Conservation (phyloP, 2,329 filamentous ascomycete genomes). For the Thielaviopsis populi region DNA sequence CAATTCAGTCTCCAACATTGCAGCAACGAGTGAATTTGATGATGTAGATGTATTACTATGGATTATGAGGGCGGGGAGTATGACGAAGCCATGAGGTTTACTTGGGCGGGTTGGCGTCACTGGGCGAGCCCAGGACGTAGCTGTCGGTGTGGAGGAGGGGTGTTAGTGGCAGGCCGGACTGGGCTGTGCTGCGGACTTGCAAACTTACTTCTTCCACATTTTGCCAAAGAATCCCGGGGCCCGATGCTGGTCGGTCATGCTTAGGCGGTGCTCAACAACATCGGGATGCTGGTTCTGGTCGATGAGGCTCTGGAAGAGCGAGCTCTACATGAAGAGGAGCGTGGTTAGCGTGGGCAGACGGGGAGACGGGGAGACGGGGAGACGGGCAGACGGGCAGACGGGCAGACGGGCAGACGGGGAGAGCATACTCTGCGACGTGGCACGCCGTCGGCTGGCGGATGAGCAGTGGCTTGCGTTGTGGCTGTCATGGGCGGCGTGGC, state of each 20-base stretch:
- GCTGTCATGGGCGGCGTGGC: background rate
- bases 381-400: too few relatives aligned
- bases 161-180: background rate
- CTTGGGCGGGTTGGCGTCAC: slow-evolving; percentile 21
- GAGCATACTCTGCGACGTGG: background rate
- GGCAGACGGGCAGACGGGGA: too few relatives aligned
- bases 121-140: slow-evolving; percentile 25
- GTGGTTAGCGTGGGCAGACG: background rate
- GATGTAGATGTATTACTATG: background rate
- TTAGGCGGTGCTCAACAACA: slow-evolving; percentile 36
- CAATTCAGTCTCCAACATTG: slow-evolving; percentile 27
- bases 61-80: background rate
- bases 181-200: too few relatives aligned
- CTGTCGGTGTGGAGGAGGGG: background rate
- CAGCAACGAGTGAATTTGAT: slow-evolving; percentile 16
- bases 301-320: slow-evolving; percentile 34
- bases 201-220: slow-evolving; percentile 41
- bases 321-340: slow-evolving; percentile 2
- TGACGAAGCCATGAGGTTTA: slow-evolving; percentile 16
- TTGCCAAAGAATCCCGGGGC: slow-evolving; percentile 36
- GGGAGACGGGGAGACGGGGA: background rate
- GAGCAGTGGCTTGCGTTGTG: background rate
- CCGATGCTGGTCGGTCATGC: slow-evolving; percentile 38
- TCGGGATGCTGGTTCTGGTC: slow-evolving; percentile 35
- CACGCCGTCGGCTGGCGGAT: background rate